Evolutionary conservation across 73 alveolate species (phyloP).

Genomic region (Blepharisma stoltei): DNA sequence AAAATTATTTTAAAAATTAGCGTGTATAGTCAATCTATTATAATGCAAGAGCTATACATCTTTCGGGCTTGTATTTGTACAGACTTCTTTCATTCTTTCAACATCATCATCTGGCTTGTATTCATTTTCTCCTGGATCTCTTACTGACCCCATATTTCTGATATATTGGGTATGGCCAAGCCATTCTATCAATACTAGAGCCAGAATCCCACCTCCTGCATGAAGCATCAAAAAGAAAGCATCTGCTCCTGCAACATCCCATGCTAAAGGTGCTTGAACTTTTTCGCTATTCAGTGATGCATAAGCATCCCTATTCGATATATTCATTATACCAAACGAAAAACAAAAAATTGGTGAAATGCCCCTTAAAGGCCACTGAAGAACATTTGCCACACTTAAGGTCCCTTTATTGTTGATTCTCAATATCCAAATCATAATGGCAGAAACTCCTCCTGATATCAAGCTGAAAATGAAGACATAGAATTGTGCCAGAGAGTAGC

Average conservation of each 20-base stretch:
- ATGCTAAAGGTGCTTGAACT: conserved; percentile 26
- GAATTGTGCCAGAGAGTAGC: conserved; percentile 66
- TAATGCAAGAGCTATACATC: no score
- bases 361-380: conserved; percentile 72
- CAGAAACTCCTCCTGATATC: conserved; percentile 49
- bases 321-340: conserved; percentile 74
- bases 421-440: conserved; percentile 50
- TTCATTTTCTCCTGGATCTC: conserved; percentile 14
- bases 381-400: conserved; percentile 49
- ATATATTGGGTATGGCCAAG: neutral
- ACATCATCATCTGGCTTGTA: conserved; percentile 71
- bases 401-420: conserved; percentile 57
- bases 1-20: no score
- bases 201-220: conserved; percentile 25
- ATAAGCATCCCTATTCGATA: conserved; percentile 47
- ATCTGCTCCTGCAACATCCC: conserved; percentile 52
- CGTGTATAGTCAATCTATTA: no score
- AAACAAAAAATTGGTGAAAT: conserved; percentile 89
- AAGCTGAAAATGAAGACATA: conserved; percentile 66
- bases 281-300: conserved; percentile 32
- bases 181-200: neutral
- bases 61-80: conserved; percentile 40
- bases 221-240: conserved; percentile 33
- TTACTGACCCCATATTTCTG: neutral
- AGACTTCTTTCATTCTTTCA: conserved; percentile 57